A percentile compares a stretch with the other conserved stretches of the same genome.
Evolutionary conservation across 495 filamentous ascomycete genomes (phyloP).

Genomic region (Penicillium mononematosum): DNA sequence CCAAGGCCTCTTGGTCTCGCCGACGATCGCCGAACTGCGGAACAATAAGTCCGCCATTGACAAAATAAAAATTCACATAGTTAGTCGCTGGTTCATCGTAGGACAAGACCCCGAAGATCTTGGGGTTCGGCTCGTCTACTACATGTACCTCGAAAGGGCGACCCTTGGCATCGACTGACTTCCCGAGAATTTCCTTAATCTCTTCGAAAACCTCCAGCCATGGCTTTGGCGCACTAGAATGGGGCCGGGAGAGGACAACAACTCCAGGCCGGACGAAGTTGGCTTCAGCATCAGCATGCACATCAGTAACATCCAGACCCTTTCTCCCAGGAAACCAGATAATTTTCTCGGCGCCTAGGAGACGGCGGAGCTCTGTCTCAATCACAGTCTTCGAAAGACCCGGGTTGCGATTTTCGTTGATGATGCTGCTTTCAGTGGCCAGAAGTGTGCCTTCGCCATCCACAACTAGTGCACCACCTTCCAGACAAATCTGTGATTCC

Average conservation of each 20-base stretch:
- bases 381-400: conserved; percentile 13
- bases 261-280: conserved; percentile 24
- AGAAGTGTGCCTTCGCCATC: conserved; percentile 31
- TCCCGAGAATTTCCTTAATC: conserved; percentile 12
- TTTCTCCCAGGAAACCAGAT: conserved; percentile 29
- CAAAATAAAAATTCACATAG: conserved; percentile 32
- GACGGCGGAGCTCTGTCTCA: conserved; percentile 21
- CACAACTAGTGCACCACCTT: conserved; percentile 28
- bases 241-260: conserved; percentile 22
- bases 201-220: conserved; percentile 21
- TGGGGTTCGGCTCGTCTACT: conserved; percentile 21
- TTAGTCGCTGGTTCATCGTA: conserved; percentile 21
- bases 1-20: conserved; percentile 18
- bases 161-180: conserved; percentile 19
- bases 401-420: conserved; percentile 25
- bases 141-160: conserved; percentile 19
- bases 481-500: conserved; percentile 17
- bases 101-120: background rate
- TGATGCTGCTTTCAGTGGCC: conserved; percentile 27
- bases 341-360: conserved; percentile 23
- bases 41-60: conserved; percentile 26
- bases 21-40: conserved; percentile 24
- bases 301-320: conserved; percentile 25
- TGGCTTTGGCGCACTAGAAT: background rate
- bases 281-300: conserved; percentile 25